phyloP scores from a whole-genome alignment of 2,329 filamentous ascomycete species.

The Elsinoe batatas region DNA sequence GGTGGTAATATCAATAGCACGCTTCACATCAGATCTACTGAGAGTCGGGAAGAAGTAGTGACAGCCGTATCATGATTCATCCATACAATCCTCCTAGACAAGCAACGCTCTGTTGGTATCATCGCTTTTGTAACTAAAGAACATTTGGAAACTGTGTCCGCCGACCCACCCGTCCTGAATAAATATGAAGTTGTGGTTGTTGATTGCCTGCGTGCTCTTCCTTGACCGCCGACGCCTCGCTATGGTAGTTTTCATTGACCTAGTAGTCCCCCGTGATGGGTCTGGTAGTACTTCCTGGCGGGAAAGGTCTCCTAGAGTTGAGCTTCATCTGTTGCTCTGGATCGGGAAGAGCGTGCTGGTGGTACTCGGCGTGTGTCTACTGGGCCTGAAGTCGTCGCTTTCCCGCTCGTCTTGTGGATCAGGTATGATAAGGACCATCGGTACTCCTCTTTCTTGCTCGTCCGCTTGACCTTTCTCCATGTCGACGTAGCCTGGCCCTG shows the following conservation, averaged over 20 bases:
- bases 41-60: neutral
- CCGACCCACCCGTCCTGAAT: neutral
- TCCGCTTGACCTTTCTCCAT: conserved; percentile 2
- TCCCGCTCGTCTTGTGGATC: neutral
- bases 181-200: neutral
- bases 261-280: neutral
- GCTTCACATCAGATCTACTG: no score
- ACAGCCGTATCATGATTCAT: neutral
- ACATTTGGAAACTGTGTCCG: neutral
- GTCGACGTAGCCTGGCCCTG: conserved; percentile 1
- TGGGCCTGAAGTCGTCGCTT: conserved; percentile 2
- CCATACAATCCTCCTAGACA: neutral
- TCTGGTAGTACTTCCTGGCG: neutral
- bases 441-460: neutral
- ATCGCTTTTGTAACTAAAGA: conserved; percentile 2
- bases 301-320: neutral
- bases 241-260: no score
- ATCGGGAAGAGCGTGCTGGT: conserved; percentile 9
- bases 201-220: neutral
- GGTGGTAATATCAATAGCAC: no score
- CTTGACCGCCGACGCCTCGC: no score
- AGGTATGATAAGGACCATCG: conserved; percentile 1
- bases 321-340: neutral
- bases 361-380: conserved; percentile 1
- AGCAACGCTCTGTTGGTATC: conserved; percentile 9